These are phyloP conservation scores for Solanum piurae DNA, from an alignment of 257 asterid genomes.

Conservation along the genomic window DNA sequence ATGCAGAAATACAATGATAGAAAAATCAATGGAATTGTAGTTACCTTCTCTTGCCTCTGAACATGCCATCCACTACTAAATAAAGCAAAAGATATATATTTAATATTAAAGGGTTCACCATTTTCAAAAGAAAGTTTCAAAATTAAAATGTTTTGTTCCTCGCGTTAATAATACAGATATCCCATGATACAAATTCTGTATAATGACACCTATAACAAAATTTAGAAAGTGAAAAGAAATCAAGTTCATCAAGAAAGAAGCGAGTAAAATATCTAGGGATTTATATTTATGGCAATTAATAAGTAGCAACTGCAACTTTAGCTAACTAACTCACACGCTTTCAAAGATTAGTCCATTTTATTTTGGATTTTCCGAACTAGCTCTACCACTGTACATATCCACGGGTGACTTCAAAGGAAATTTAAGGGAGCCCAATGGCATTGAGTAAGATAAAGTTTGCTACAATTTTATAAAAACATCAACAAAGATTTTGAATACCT, in stretches of 20 bases:
- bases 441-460: background rate
- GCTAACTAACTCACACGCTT: background rate
- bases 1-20: background rate
- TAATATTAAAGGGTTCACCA: background rate
- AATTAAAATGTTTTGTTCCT: background rate
- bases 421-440: background rate
- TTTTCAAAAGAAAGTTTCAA: background rate
- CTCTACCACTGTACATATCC: background rate
- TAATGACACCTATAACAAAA: background rate
- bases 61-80: background rate
- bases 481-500: constrained; percentile 15
- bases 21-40: background rate
- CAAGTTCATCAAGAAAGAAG: background rate
- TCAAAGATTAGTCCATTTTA: background rate
- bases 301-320: background rate
- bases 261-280: background rate
- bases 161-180: background rate
- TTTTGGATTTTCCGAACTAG: background rate
- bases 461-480: background rate
- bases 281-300: background rate
- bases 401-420: background rate
- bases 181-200: background rate
- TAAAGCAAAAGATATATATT: background rate
- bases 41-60: background rate
- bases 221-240: background rate